phyloP scores from a whole-genome alignment of 371 early-diverging fungal species.

The Funneliformis caledonium region DNA sequence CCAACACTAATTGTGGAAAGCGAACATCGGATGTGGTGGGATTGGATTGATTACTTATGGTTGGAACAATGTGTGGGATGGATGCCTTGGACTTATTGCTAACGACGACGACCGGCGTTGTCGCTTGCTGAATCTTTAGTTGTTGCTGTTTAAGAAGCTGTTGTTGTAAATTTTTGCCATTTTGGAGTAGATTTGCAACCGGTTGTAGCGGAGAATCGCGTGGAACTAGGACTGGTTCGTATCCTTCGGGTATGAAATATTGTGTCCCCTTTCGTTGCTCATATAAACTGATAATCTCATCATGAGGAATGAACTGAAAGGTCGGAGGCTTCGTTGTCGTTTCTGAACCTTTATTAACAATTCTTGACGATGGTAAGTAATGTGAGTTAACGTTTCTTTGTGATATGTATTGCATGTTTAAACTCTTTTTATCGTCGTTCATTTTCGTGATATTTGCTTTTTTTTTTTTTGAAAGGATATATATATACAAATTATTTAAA shows the following conservation, averaged over 20 bases:
- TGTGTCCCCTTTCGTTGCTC: conserved; percentile 36
- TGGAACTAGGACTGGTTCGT: conserved; percentile 36
- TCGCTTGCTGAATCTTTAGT: conserved; percentile 17
- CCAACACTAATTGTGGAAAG: conserved; percentile 37
- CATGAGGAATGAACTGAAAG: conserved; percentile 22
- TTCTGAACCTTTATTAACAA: neutral
- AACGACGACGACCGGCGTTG: conserved; percentile 6
- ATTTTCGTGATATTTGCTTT: neutral
- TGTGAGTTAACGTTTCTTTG: neutral
- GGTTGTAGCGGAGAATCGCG: conserved; percentile 7
- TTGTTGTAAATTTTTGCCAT: conserved; percentile 5
- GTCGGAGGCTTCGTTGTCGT: neutral
- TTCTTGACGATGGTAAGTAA: neutral
- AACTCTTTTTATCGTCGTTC: conserved; percentile 6
- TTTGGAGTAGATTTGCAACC: conserved; percentile 19
- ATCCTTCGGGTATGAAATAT: conserved; percentile 40
- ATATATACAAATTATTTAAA: conserved; percentile 6
- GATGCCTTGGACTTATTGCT: neutral
- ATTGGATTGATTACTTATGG: neutral
- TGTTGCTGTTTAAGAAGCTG: conserved; percentile 33
- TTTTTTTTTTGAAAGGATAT: neutral
- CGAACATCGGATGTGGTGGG: conserved; percentile 1
- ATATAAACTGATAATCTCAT: conserved; percentile 21
- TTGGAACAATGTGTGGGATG: neutral
- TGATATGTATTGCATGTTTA: neutral